Percentiles rank a stretch among this genome's conserved stretches.
Evolutionary conservation across 2,329 filamentous ascomycete genomes (phyloP).

Genomic region (Remersonia thermophila): DNA sequence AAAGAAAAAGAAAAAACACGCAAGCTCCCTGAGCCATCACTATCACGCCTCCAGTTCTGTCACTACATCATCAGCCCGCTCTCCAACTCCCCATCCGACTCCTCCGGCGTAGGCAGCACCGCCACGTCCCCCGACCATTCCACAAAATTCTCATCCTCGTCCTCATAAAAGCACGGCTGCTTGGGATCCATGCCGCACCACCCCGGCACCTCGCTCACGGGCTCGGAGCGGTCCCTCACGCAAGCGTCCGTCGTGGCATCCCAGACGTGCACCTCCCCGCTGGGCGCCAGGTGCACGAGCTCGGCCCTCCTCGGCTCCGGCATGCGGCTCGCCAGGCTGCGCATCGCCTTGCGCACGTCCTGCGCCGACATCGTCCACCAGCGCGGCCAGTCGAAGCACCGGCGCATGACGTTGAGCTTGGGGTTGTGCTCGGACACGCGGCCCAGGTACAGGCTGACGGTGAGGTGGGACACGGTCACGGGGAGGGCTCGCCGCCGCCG

Average conservation of each 20-base stretch:
- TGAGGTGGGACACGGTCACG: conserved; percentile 9
- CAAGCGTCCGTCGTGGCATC: conserved; percentile 9
- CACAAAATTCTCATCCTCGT: background rate
- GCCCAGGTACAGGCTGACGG: conserved; percentile 10
- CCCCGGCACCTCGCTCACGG: conserved; percentile 1
- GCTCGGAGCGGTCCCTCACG: conserved; percentile 4
- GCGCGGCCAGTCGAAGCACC: conserved; percentile 2
- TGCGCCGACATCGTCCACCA: conserved; percentile 2
- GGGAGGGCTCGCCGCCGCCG: background rate
- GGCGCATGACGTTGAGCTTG: conserved; percentile 11
- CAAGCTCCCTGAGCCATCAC: no score
- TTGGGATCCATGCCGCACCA: background rate
- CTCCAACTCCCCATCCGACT: no score
- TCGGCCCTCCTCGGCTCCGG: conserved; percentile 5
- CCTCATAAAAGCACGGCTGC: background rate
- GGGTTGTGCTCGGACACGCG: conserved; percentile 11
- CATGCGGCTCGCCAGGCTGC: conserved; percentile 6
- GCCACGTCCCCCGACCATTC: no score
- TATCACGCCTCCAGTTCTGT: no score
- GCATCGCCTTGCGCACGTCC: conserved; percentile 5
- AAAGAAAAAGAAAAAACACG: no score
- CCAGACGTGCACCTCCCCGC: conserved; percentile 12
- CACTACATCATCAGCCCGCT: no score
- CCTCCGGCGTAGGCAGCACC: no score
- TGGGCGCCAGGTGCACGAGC: conserved; percentile 11